These are phyloP conservation scores for Fragilaria crotonensis DNA, from an alignment of 108 stramenopile species.

Conservation along the genomic window DNA sequence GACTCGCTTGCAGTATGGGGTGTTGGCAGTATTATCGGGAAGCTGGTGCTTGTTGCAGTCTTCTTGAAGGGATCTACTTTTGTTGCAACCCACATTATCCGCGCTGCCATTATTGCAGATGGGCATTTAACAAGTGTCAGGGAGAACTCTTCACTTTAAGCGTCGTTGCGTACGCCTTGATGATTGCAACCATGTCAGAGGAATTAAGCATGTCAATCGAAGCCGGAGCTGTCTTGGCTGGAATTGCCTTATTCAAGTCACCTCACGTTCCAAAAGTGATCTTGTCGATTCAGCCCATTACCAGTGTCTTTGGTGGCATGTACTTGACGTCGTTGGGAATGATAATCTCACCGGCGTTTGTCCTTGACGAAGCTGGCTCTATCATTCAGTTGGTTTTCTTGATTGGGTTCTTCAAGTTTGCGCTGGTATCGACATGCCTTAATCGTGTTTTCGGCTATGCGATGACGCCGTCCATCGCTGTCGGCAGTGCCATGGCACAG, in stretches of 20 bases:
- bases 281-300: conserved; percentile 1
- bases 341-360: conserved; percentile 4
- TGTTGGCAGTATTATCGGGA: neutral
- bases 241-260: conserved; percentile 3
- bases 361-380: neutral
- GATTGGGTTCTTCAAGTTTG: conserved; percentile 7
- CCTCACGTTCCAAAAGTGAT: conserved; percentile 7
- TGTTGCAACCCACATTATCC: neutral
- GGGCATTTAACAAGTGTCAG: neutral
- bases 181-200: conserved; percentile 8
- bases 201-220: conserved; percentile 4
- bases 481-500: conserved; percentile 5
- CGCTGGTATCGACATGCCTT: neutral
- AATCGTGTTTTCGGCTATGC: neutral
- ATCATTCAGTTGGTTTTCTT: conserved; percentile 8
- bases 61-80: neutral
- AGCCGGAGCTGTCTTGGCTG: conserved; percentile 11
- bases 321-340: conserved; percentile 13
- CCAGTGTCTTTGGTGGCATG: conserved; percentile 11
- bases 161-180: conserved; percentile 10
- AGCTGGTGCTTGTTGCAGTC: neutral
- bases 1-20: neutral
- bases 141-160: conserved; percentile 4
- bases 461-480: neutral
- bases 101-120: neutral